phyloP scores from a whole-genome alignment of 441 rosid genomes.

The Corymbia citriodora region DNA sequence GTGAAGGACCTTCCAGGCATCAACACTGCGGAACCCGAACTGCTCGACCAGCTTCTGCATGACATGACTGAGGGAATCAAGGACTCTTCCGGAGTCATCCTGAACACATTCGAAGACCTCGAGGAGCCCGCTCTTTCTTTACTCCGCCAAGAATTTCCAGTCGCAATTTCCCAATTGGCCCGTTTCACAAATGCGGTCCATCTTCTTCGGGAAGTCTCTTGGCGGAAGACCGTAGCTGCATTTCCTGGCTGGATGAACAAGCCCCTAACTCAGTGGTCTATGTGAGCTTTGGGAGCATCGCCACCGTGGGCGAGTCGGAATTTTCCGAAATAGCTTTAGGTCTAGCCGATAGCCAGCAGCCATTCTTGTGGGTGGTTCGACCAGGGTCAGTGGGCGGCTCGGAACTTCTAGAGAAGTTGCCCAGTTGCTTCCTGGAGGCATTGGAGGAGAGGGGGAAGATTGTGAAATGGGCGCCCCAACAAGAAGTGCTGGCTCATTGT shows the following conservation, averaged over 20 bases:
- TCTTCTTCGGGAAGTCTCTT: neutral
- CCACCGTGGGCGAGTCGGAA: neutral
- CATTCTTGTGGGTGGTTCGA: constrained; percentile 12
- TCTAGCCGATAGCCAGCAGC: neutral
- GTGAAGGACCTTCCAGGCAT: neutral
- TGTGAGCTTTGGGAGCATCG: constrained; percentile 12
- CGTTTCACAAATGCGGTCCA: constrained; percentile 9
- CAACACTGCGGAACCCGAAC: neutral
- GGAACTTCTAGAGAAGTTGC: neutral
- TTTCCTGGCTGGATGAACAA: constrained; percentile 9
- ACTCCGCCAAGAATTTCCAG: constrained; percentile 5
- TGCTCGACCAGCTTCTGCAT: neutral
- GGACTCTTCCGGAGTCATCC: neutral
- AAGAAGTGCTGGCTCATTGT: constrained; percentile 4
- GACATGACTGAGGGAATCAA: neutral
- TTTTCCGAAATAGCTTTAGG: constrained; percentile 2
- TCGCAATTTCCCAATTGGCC: constrained; percentile 36
- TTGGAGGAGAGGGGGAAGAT: neutral
- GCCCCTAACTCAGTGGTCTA: constrained; percentile 5
- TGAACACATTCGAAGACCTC: constrained; percentile 8
- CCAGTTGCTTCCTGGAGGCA: neutral
- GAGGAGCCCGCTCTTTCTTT: constrained; percentile 21
- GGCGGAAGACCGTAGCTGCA: neutral
- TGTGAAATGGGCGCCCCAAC: constrained; percentile 9
- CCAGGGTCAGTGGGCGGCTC: neutral